A percentile compares a stretch with the other conserved stretches of the same genome.
These are phyloP conservation scores for Amanita inopinata DNA, from an alignment of 768 basidiomycete genomes.

Conservation along the genomic window DNA sequence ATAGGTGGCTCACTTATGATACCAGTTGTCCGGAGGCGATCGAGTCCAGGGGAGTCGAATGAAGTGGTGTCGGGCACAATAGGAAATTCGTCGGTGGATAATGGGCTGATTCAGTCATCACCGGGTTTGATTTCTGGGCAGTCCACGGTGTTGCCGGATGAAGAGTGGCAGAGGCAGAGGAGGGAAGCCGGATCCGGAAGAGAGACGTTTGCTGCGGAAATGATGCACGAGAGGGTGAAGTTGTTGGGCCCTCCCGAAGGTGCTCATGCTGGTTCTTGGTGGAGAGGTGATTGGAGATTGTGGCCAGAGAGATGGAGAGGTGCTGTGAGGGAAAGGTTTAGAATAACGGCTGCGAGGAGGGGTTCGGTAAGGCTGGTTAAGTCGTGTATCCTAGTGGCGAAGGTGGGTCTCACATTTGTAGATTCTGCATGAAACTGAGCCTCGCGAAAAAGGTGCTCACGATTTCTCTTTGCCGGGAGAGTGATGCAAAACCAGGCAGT, in stretches of 20 bases:
- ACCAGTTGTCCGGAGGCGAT: not conserved
- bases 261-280: not conserved
- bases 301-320: not conserved
- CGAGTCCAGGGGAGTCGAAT: not conserved
- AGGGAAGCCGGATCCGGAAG: not conserved
- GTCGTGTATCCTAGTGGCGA: slow-evolving; percentile 19
- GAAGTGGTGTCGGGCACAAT: not conserved
- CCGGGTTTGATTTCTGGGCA: not conserved
- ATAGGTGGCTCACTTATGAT: not conserved
- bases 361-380: slow-evolving; percentile 16
- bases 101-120: not conserved
- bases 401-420: slow-evolving; percentile 13
- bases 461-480: not conserved
- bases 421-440: not conserved
- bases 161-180: not conserved
- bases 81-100: not conserved
- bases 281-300: not conserved
- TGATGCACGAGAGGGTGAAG: slow-evolving; percentile 7
- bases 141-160: not conserved
- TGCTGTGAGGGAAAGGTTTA: not conserved
- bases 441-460: not conserved
- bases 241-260: slow-evolving; percentile 6
- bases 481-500: not conserved
- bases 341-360: not conserved
- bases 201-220: not conserved